Conservation (phyloP, 164 flowering plant species). For the Aristolochia fimbriata region DNA sequence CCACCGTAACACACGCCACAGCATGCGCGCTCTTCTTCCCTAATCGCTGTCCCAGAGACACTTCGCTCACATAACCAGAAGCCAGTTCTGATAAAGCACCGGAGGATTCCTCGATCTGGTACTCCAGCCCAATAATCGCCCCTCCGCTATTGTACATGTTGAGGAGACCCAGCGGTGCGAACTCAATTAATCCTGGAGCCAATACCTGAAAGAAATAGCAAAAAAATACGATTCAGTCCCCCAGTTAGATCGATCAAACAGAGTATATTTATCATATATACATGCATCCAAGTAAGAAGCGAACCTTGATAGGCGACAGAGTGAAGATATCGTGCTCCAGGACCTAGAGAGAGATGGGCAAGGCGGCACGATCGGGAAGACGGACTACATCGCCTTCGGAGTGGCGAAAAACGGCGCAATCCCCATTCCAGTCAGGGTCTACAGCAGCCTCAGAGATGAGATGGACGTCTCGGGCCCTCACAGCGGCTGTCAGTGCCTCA, state of each 20-base stretch:
- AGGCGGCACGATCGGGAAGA: slow-evolving; percentile 40
- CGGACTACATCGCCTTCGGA: slow-evolving; percentile 25
- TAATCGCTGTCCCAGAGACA: slow-evolving; percentile 1
- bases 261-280: no score
- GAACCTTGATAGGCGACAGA: slow-evolving; percentile 50
- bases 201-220: slow-evolving; percentile 15
- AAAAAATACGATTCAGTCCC: background rate
- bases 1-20: slow-evolving; percentile 19
- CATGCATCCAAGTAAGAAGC: no score
- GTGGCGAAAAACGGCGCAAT: slow-evolving; percentile 53
- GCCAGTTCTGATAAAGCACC: no score
- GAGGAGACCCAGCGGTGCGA: slow-evolving; percentile 58
- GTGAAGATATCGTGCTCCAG: slow-evolving; percentile 61
- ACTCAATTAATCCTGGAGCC: slow-evolving; percentile 39
- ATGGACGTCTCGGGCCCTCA: slow-evolving; percentile 63
- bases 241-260: background rate
- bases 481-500: slow-evolving; percentile 40
- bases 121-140: slow-evolving; percentile 21
- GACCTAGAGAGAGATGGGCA: slow-evolving; percentile 63
- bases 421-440: slow-evolving; percentile 51
- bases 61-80: slow-evolving; percentile 3
- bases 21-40: slow-evolving; percentile 12
- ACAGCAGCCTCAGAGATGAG: slow-evolving; percentile 46
- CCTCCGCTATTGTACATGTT: slow-evolving; percentile 29
- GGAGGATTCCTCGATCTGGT: slow-evolving; percentile 10